phyloP scores from a whole-genome alignment of 1,139 yeast species.

The Tardiomyces blankii region DNA sequence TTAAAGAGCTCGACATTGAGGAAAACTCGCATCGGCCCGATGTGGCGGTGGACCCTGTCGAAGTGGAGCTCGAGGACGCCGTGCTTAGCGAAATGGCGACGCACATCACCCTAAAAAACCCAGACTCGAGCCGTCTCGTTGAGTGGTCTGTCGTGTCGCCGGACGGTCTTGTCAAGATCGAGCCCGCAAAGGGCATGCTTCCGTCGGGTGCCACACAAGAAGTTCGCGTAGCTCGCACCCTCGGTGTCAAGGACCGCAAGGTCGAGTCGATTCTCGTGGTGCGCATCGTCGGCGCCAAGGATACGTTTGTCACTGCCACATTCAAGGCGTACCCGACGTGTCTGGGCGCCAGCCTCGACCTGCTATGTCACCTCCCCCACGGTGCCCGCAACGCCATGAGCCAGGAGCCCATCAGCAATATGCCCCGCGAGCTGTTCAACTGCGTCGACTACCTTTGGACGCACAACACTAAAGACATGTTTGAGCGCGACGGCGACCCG shows the following conservation, averaged over 20 bases:
- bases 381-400: conserved; percentile 3
- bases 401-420: conserved; percentile 9
- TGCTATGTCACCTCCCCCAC: conserved; percentile 3
- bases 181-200: conserved; percentile 4
- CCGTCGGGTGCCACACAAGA: conserved; percentile 1
- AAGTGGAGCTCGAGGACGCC: conserved; percentile 10
- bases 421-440: conserved; percentile 26
- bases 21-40: conserved; percentile 34
- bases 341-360: conserved; percentile 23
- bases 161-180: no score
- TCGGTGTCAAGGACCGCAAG: conserved; percentile 5
- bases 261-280: conserved; percentile 20
- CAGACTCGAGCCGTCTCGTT: conserved; percentile 1
- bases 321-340: conserved; percentile 21
- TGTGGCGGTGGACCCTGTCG: conserved; percentile 23
- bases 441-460: conserved; percentile 28
- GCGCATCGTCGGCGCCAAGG: conserved; percentile 22
- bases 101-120: conserved; percentile 1
- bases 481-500: conserved; percentile 17
- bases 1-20: conserved; percentile 31
- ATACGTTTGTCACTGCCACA: conserved; percentile 23
- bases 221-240: conserved; percentile 3
- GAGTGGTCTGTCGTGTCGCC: conserved; percentile 4
- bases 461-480: conserved; percentile 10
- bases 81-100: conserved; percentile 7